A percentile compares a stretch with the other conserved stretches of the same genome.
Conservation (phyloP, 805 yeast genomes). For the Lipomyces spencermartinsiae region DNA sequence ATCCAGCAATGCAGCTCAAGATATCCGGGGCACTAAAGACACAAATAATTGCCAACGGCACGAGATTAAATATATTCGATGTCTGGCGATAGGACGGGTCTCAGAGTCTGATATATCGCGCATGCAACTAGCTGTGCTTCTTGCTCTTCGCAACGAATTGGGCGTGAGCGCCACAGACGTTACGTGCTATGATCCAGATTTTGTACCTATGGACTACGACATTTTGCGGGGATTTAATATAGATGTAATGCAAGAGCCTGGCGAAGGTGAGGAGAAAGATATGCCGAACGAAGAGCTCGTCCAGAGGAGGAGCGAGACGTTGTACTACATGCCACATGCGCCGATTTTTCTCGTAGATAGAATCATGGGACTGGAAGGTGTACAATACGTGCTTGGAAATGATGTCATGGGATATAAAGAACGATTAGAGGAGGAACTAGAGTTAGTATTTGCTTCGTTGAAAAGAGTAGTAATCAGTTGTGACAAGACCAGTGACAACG, state of each 20-base stretch:
- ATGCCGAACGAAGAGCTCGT: not conserved
- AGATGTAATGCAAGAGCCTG: conserved; percentile 34
- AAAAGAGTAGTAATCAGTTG: conserved; percentile 11
- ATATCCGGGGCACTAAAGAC: too few species aligned
- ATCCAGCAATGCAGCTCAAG: not conserved
- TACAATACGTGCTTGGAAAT: conserved; percentile 30
- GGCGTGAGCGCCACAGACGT: conserved; percentile 43
- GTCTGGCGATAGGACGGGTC: conserved; percentile 77
- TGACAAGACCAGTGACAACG: not conserved
- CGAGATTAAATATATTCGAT: conserved; percentile 52
- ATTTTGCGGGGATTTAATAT: conserved; percentile 45
- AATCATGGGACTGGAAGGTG: conserved; percentile 33
- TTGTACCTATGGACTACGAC: conserved; percentile 54
- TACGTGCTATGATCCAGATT: conserved; percentile 71
- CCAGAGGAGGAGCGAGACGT: conserved; percentile 37
- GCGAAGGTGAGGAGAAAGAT: conserved; percentile 12
- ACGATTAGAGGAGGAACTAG: conserved; percentile 23
- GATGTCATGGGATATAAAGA: conserved; percentile 32
- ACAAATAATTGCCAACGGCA: not conserved
- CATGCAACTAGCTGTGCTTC: conserved; percentile 68
- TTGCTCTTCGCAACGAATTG: conserved; percentile 49
- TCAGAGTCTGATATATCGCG: conserved; percentile 54
- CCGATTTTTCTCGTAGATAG: conserved; percentile 52
- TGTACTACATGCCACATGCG: conserved; percentile 79
- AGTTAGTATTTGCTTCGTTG: conserved; percentile 15